These are phyloP conservation scores for Ophiostoma populinum DNA, from an alignment of 2,329 filamentous ascomycete genomes.

Conservation along the genomic window DNA sequence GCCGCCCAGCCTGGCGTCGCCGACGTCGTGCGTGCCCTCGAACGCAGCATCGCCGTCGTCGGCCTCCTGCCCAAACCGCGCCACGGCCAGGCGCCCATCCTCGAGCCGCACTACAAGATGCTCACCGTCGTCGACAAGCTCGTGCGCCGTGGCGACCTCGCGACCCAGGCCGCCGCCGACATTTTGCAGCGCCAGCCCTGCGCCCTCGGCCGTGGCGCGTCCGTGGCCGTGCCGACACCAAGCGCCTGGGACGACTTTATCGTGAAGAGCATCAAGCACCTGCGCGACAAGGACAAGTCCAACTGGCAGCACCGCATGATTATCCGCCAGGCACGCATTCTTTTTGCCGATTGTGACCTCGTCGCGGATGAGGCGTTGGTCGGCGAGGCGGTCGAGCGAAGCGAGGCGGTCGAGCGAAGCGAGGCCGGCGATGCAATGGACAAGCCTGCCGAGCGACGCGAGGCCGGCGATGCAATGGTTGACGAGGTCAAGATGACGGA, in stretches of 20 bases:
- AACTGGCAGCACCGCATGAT: constrained; percentile 94
- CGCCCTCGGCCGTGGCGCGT: constrained; percentile 30
- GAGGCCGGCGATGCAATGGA: background rate
- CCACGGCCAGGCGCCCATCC: constrained; percentile 52
- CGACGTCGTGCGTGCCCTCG: constrained; percentile 29
- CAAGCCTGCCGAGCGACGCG: no score
- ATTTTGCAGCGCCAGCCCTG: constrained; percentile 40
- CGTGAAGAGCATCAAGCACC: constrained; percentile 30
- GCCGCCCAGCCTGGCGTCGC: constrained; percentile 21
- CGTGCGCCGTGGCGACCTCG: constrained; percentile 36
- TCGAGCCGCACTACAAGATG: constrained; percentile 89
- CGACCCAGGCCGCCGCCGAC: constrained; percentile 29
- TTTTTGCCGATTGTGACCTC: constrained; percentile 22
- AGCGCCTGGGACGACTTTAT: constrained; percentile 46
- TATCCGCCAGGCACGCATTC: constrained; percentile 46
- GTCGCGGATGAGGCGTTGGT: background rate
- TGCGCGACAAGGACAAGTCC: constrained; percentile 64
- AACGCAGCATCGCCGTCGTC: constrained; percentile 33
- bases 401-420: no score
- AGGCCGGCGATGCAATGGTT: background rate
- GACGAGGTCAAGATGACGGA: background rate
- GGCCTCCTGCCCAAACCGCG: constrained; percentile 35
- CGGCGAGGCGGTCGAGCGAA: background rate
- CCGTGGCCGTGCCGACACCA: constrained; percentile 31
- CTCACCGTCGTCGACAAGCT: constrained; percentile 70